Evolutionary conservation across 2,329 filamentous ascomycete species (phyloP).

Genomic region (Aspergillus ibericus): DNA sequence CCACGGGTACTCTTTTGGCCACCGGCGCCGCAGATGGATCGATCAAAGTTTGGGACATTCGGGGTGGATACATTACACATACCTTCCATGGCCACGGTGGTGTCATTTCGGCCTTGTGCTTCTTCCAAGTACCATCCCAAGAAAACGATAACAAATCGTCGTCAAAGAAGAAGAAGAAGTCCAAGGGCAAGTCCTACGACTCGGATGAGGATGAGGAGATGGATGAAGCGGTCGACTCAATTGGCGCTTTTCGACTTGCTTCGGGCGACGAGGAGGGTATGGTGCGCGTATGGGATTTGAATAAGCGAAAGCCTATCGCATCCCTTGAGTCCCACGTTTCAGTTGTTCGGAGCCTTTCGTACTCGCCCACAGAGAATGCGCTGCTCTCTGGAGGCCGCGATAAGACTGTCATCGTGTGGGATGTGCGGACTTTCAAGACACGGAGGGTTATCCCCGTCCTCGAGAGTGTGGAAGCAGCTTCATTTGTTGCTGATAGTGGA

Average conservation of each 20-base stretch:
- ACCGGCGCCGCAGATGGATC: slow-evolving; percentile 91
- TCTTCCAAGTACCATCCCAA: slow-evolving; percentile 71
- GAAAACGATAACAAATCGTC: slow-evolving; percentile 42
- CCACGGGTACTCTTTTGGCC: slow-evolving; percentile 83
- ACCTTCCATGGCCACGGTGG: slow-evolving; percentile 93
- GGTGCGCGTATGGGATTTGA: slow-evolving; percentile 85
- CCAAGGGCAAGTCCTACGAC: slow-evolving; percentile 27
- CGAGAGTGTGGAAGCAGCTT: slow-evolving; percentile 80
- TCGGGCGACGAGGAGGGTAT: slow-evolving; percentile 94
- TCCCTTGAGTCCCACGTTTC: slow-evolving; percentile 90
- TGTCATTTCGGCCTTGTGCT: slow-evolving; percentile 84
- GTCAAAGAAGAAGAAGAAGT: slow-evolving; percentile 47
- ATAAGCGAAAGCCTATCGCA: slow-evolving; percentile 75
- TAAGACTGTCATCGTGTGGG: slow-evolving; percentile 93
- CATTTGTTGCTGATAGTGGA: slow-evolving; percentile 70
- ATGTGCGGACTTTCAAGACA: slow-evolving; percentile 79
- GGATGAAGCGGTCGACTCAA: slow-evolving; percentile 48
- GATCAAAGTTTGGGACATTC: slow-evolving; percentile 96
- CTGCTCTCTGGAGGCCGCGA: slow-evolving; percentile 86
- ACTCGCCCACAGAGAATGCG: slow-evolving; percentile 69
- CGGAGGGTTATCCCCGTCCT: slow-evolving; percentile 78
- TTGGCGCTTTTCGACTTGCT: slow-evolving; percentile 72
- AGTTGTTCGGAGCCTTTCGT: slow-evolving; percentile 85
- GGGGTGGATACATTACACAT: slow-evolving; percentile 86
- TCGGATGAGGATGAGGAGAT: slow-evolving; percentile 45